Conservation (phyloP, 352 stramenopile species). For the Aphanomyces cochlioides region DNA sequence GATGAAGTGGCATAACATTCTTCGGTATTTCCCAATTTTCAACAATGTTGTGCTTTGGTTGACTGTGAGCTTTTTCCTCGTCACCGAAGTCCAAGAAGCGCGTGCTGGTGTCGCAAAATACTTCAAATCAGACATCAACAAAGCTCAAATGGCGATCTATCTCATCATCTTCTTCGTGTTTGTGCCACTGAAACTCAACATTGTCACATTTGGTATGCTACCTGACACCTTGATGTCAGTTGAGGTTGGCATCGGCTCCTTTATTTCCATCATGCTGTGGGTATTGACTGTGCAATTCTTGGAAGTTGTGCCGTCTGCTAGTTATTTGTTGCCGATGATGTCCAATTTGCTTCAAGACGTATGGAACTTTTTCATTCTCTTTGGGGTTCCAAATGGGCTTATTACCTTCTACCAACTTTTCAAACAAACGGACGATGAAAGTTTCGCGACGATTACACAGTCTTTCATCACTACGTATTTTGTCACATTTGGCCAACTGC, state of each 20-base stretch:
- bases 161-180: constrained; percentile 15
- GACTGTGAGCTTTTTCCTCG: not conserved
- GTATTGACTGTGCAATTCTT: constrained; percentile 27
- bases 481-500: constrained; percentile 23
- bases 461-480: constrained; percentile 29
- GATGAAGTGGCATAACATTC: not conserved
- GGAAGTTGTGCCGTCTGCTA: constrained; percentile 22
- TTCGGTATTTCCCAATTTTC: constrained; percentile 3
- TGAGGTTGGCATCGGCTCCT: constrained; percentile 18
- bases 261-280: constrained; percentile 26
- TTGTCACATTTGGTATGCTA: no score
- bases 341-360: constrained; percentile 23
- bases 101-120: not conserved
- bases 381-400: constrained; percentile 19
- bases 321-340: constrained; percentile 29
- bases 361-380: constrained; percentile 29
- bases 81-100: constrained; percentile 12
- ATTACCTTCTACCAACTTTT: constrained; percentile 30
- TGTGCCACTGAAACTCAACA: constrained; percentile 18
- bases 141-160: constrained; percentile 9
- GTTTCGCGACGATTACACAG: constrained; percentile 16
- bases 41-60: constrained; percentile 12
- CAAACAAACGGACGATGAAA: constrained; percentile 13
- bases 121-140: constrained; percentile 1
- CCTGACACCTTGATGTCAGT: not conserved